Percentiles rank a stretch among this genome's conserved stretches.
Conservation (phyloP, 768 basidiomycete species). For the Gymnopilus junonius region DNA sequence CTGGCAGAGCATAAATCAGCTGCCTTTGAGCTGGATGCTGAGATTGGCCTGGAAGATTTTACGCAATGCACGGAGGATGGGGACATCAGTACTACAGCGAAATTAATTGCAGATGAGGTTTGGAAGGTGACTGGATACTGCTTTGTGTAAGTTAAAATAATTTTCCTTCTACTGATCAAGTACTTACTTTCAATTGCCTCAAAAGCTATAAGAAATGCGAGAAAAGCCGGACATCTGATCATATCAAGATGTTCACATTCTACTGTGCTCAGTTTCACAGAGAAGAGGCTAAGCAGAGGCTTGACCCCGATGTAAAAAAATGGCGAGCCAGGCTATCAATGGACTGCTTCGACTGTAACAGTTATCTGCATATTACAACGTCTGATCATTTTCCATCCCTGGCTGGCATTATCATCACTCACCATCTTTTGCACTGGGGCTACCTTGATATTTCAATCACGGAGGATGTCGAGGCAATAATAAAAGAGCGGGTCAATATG, state of each 20-base stretch:
- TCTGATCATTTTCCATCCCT: too few species aligned
- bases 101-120: not conserved
- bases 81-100: not conserved
- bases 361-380: too few species aligned
- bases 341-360: too few species aligned
- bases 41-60: not conserved
- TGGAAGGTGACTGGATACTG: not conserved
- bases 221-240: not conserved
- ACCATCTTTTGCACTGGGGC: too few species aligned
- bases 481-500: too few species aligned
- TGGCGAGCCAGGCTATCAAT: too few species aligned
- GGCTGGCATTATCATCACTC: too few species aligned
- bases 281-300: too few species aligned
- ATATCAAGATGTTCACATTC: not conserved
- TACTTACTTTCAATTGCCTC: not conserved
- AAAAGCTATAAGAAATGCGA: not conserved
- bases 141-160: not conserved
- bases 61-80: not conserved
- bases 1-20: not conserved
- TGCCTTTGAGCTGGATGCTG: not conserved
- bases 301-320: too few species aligned
- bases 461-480: too few species aligned
- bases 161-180: not conserved
- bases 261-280: not conserved
- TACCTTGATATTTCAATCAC: too few species aligned